Base-by-base conservation (phyloP, 2,329 filamentous ascomycete genomes). In the Nannizziopsis arthrosporioides region DNA sequence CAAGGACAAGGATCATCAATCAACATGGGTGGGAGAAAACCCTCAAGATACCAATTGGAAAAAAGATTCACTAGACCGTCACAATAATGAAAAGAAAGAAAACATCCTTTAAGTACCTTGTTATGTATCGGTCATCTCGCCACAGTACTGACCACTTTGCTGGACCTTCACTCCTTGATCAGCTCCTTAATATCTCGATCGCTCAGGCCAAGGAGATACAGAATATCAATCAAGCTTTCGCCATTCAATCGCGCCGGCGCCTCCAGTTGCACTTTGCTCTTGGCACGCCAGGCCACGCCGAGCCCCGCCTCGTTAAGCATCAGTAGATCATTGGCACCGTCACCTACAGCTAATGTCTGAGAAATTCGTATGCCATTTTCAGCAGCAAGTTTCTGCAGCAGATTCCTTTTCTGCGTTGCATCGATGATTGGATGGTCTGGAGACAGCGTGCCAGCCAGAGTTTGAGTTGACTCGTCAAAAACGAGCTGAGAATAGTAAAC, bases 251-350 rank as follows among this genome's bases (percentile, higher is more conserved):
- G 69, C 15, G 74, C 72, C 1, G 79, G 78, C 10, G 79, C 79
- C 54, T 75, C 72, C 53, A 73, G 65, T 61, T 82, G 79, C 38
- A 82, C 79, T 60, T 74, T 80, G 42, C 71, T 73, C 68, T 82
- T 82, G 27, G 79, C 79, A 53, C 76, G 74, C 66, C 78, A 81
- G 6, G 79, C 79, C 6, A 82, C 72, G 8, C 79, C 79, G 38
- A 81, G 59, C 5, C 77, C 78, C 5, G 79, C 78, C 5, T 73
- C 71, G 42, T 73, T 69, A 63, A 82, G 76, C 79, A 82, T 82
- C 12, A 74, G 72, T 19, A 82, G 65, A 57, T 82, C 79, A 54
- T 82, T 82, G 18, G 77, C 78, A 31, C 79, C 79, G 55, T 82
- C 79, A 8, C 79, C 79, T 2, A 82, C 72, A 10, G 74, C 74